Percentiles rank a stretch among this genome's conserved stretches.
These are phyloP conservation scores for Rhizopus microsporus DNA, from an alignment of 371 early-diverging fungal species.

Conservation along the genomic window DNA sequence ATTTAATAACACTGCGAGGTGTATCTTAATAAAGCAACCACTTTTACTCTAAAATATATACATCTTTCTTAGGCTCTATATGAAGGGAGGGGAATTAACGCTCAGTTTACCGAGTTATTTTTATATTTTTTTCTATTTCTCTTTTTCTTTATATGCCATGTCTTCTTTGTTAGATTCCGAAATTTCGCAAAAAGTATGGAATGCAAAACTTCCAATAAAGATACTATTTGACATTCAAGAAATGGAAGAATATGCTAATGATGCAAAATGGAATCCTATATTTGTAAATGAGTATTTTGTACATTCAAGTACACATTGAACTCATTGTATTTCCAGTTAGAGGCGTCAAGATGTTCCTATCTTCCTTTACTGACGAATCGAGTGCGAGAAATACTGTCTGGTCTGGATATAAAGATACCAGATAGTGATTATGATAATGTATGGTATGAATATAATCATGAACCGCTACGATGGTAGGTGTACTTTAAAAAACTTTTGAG, in stretches of 20 bases:
- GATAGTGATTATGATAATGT: constrained; percentile 37
- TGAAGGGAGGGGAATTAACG: neutral
- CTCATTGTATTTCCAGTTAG: constrained; percentile 37
- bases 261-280: constrained; percentile 46
- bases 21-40: too few species aligned
- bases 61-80: neutral
- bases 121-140: neutral
- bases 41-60: too few species aligned
- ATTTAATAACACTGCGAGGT: too few species aligned
- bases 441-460: constrained; percentile 67
- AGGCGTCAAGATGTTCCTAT: constrained; percentile 65
- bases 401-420: constrained; percentile 39
- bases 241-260: constrained; percentile 23
- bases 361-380: constrained; percentile 58
- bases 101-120: too few species aligned
- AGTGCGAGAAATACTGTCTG: constrained; percentile 49
- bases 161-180: constrained; percentile 22
- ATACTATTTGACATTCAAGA: constrained; percentile 47
- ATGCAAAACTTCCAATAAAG: constrained; percentile 60
- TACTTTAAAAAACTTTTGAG: too few species aligned
- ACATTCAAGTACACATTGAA: neutral
- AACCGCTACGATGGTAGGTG: constrained; percentile 69
- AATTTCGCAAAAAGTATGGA: constrained; percentile 52
- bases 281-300: constrained; percentile 37
- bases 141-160: constrained; percentile 6